phyloP scores from a whole-genome alignment of 352 stramenopile genomes.

The Pythium oligandrum region DNA sequence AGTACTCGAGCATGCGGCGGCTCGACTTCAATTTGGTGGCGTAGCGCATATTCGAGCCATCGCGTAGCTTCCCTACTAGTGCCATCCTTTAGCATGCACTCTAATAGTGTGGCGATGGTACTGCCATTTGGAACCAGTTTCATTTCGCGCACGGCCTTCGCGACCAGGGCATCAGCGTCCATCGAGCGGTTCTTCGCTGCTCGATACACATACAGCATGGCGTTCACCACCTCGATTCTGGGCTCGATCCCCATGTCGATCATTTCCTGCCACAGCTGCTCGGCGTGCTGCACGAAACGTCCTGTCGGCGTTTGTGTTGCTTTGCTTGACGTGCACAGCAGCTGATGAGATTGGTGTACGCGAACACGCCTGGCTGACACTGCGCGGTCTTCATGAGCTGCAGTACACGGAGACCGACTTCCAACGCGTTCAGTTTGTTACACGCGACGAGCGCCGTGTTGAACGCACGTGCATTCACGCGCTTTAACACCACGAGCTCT shows the following conservation, averaged over 20 bases:
- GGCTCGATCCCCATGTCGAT: constrained; percentile 26
- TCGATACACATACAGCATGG: constrained; percentile 59
- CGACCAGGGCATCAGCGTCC: constrained; percentile 26
- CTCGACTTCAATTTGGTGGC: constrained; percentile 9
- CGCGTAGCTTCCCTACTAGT: constrained; percentile 7
- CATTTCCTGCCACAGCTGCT: constrained; percentile 47
- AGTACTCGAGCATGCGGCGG: not conserved
- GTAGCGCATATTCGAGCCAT: constrained; percentile 16
- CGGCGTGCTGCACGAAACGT: constrained; percentile 25
- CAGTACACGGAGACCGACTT: constrained; percentile 30
- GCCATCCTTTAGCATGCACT: constrained; percentile 38
- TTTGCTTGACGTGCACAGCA: constrained; percentile 38
- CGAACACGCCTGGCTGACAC: constrained; percentile 26
- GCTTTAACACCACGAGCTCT: constrained; percentile 33
- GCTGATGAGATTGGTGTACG: constrained; percentile 62
- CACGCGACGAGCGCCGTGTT: constrained; percentile 70
- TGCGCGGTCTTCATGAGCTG: constrained; percentile 34
- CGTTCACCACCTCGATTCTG: constrained; percentile 42
- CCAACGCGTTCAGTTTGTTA: constrained; percentile 38
- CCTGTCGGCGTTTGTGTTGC: constrained; percentile 19
- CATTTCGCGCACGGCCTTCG: constrained; percentile 25
- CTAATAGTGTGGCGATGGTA: constrained; percentile 38
- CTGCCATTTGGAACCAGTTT: constrained; percentile 29
- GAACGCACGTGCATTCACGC: constrained; percentile 46
- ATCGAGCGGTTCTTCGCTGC: constrained; percentile 29